A percentile compares a stretch with the other conserved stretches of the same genome.
These are phyloP conservation scores for Vigna radiata DNA, from an alignment of 306 rosid species.

Conservation along the genomic window DNA sequence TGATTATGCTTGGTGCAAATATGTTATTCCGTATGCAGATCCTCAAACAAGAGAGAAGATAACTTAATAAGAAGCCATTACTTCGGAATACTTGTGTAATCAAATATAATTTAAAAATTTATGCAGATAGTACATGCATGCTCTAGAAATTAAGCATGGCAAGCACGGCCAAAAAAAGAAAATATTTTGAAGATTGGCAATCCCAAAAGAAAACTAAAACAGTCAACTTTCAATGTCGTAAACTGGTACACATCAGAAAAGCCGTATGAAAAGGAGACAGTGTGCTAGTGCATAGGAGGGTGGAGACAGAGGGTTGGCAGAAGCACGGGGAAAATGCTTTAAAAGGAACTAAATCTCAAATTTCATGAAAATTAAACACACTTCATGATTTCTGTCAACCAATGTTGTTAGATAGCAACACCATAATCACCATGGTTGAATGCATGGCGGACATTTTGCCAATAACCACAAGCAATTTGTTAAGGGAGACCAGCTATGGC, in stretches of 20 bases:
- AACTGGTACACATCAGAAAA: constrained; percentile 17
- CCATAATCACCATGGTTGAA: neutral
- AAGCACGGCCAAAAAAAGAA: neutral
- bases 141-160: neutral
- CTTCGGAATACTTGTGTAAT: constrained; percentile 11
- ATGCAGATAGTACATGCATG: neutral
- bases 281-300: neutral
- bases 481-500: neutral
- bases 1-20: neutral
- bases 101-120: constrained; percentile 22
- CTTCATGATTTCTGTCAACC: constrained; percentile 23
- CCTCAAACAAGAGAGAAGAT: neutral
- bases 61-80: neutral
- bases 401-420: neutral
- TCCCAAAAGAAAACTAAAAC: constrained; percentile 18
- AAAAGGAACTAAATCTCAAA: constrained; percentile 11
- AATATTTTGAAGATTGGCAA: neutral
- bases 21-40: constrained; percentile 12
- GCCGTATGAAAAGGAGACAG: neutral
- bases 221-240: neutral
- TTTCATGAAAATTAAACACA: neutral
- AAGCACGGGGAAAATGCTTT: constrained; percentile 3
- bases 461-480: neutral
- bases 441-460: neutral
- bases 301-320: constrained; percentile 10